Evolutionary conservation across 495 filamentous ascomycete genomes (phyloP), one percentile per base, ranked within the genome.

Genomic region (Pyrenula massariospora): DNA sequence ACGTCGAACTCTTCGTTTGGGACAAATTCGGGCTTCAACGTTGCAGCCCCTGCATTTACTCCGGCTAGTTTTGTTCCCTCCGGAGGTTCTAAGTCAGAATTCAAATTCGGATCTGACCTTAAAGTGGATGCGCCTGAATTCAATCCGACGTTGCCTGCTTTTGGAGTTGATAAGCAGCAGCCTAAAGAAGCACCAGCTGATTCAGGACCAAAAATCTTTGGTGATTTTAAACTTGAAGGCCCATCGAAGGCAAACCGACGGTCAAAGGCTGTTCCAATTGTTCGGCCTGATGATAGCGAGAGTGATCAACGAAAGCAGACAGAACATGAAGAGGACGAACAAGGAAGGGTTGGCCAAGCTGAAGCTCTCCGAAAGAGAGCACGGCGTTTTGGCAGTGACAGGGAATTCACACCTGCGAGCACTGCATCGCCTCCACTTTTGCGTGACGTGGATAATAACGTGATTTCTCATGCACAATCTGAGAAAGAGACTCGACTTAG

Each of bases 121-220:
- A 87, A 89, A 55, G 86, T 89, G 0, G 84, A 86, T 66, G 91
- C 87, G 10, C 88, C 90, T 42, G 76, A 78, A 3, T 96, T 96
- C 68, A 87, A 83, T 36, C 89, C 90, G 0, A 8, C 31, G 15
- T 15, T 42, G 31, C 31, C 31, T 42, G 60, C 66, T 25, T 63
- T 51, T n/a, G 70, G 65, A 48, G 50, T 66, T 15, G 63, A 60
- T 49, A 68, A 65, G 1, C 61, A 59, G 24, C 63, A 58, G 25
- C 61, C 55, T 25, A 55, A 66, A 8, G 65, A 66, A 15, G 63
- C 61, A 25, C 61, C 67, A 10, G 55, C 61, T 5, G 53, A 15
- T 57, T 65, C 57, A 64, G 72, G 11, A 75, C 75, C 60, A 73
- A 42, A 77, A 52, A 91, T 94, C 58, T 95, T 93, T 67, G 77